Evolutionary conservation across 495 filamentous ascomycete genomes (phyloP), one percentile per base, ranked within the genome.

Genomic region (Penicillium soppii): DNA sequence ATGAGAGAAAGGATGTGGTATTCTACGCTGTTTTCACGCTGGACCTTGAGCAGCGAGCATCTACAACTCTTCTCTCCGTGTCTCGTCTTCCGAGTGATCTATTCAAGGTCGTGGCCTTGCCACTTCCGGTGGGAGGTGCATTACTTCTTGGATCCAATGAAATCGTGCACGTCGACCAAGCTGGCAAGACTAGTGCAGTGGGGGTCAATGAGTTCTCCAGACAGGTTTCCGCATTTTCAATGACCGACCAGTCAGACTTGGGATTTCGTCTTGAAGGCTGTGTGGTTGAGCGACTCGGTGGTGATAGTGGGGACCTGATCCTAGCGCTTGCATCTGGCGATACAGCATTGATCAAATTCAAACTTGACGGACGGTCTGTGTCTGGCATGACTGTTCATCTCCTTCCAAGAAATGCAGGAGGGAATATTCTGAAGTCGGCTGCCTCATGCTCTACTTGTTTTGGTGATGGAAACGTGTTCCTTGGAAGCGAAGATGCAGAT

Each of bases 11-110:
- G 57, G 95, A 97, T 70, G 81, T 85, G 52, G 73, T 94, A 40
- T 85, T 84, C 35, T 99, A 96, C 67, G 87, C 89, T 62, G 92
- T 97, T 48, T 96, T 96, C 62, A 97, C 92, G 1, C 78, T 99
- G 36, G 94, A 99, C 62, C 78, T 97, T 7, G 89, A 95, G 57
- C 94, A 97, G 63, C 85, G 84, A 52, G 94, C 92, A 1, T 97
- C 91, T 2, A 99, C 95, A 3, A 90, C 90, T 4, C 86, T 99
- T 50, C 77, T 97, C 15, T 94, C 91, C 13, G 88, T 97, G 35
- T 71, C 77, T 23, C 84, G 82, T 41, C 80, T 99, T 19, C 94
- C 94, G 6, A 95, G 92, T 62, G 95, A 97, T 65, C 74, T 97
- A 8, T 94, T 87, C 62, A 82, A 83, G 56, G 86, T 97, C 32